Base-by-base conservation (phyloP, 306 rosid species). In the Mimosa pudica region DNA sequence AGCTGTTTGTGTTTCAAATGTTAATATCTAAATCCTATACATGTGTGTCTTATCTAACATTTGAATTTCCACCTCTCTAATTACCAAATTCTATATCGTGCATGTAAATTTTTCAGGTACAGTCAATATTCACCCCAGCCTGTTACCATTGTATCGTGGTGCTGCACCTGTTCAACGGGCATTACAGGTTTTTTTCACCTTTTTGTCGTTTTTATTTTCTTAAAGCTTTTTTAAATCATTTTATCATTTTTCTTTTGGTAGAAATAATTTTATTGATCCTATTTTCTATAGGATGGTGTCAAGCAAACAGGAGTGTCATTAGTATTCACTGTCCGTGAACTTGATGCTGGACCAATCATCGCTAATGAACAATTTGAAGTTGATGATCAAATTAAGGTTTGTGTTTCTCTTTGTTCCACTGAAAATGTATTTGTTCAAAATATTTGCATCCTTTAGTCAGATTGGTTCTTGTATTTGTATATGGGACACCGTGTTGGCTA, bases 141-240 rank as follows among this genome's bases (percentile, higher is more conserved):
- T 91, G 74, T 83, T 92, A 83, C 98, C 98, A 4, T 73, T 87
- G 79, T 94, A 94, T 75, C 93, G 98, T 32, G 97, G 98, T 71
- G 97, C 97, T 77, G 97, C 98, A 55, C 98, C 97, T 52, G 98
- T 94, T 77, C 98, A 94, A 86, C 84, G 97, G 84, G 95, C 98
- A 35, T 80, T 94, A 83, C 97, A 91, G 98, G 97, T 94, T 71
- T 17, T 65, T 36, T 71, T 60, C 44, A 30, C 17, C 46, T 52
- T 78, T 20, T 75, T 52, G 47, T 66, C 57, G 73, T 76, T 81
- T 36, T 12, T 24, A 46, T 55, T 44, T 69, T 81, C 30, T 67
- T 61, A 33, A 24, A 36, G 12, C 62, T 61, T 16, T 17, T 65
- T 65, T 64, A 33, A 60, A 57, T 72, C 70, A 38, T 32, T 4